Conservation (phyloP, 495 filamentous ascomycete genomes). For the Penicillium argentinense region DNA sequence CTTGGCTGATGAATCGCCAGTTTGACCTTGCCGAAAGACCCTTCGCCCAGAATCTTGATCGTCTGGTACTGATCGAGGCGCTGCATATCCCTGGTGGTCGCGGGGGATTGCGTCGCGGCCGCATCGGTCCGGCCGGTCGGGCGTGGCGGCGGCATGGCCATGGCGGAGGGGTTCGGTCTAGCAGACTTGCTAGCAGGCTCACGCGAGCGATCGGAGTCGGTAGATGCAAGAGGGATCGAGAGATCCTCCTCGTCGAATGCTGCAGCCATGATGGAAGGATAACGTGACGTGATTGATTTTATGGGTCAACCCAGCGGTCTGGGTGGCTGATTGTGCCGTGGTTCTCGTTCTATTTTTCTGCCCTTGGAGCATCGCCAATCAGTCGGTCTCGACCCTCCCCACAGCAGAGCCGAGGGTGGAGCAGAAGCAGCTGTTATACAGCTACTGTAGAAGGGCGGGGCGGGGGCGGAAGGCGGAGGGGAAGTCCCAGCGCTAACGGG, state of each 20-base stretch:
- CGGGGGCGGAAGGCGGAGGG: slow-evolving; percentile 12
- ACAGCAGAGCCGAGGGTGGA: slow-evolving; percentile 33
- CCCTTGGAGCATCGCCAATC: slow-evolving; percentile 30
- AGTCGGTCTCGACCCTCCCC: slow-evolving; percentile 31
- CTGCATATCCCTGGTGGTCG: slow-evolving; percentile 60
- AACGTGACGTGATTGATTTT: slow-evolving; percentile 50
- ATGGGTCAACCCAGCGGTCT: slow-evolving; percentile 23
- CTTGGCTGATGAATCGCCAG: slow-evolving; percentile 87
- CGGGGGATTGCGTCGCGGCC: slow-evolving; percentile 40
- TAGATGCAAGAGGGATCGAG: slow-evolving; percentile 76
- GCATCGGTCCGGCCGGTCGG: slow-evolving; percentile 36
- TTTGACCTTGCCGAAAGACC: slow-evolving; percentile 98
- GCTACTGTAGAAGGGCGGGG: slow-evolving; percentile 17
- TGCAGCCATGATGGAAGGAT: slow-evolving; percentile 47
- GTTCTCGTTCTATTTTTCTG: slow-evolving; percentile 10
- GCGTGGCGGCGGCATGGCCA: slow-evolving; percentile 51
- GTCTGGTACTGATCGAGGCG: slow-evolving; percentile 89
- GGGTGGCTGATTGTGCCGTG: slow-evolving; percentile 23
- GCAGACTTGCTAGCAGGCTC: slow-evolving; percentile 15
- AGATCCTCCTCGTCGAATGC: slow-evolving; percentile 85
- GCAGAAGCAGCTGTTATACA: slow-evolving; percentile 18
- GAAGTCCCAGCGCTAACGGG: no score
- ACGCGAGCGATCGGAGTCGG: slow-evolving; percentile 54
- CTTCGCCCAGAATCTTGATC: slow-evolving; percentile 88
- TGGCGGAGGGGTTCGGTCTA: slow-evolving; percentile 36